Base-by-base conservation (phyloP, 805 yeast genomes). In the Metschnikowia arizonensis region DNA sequence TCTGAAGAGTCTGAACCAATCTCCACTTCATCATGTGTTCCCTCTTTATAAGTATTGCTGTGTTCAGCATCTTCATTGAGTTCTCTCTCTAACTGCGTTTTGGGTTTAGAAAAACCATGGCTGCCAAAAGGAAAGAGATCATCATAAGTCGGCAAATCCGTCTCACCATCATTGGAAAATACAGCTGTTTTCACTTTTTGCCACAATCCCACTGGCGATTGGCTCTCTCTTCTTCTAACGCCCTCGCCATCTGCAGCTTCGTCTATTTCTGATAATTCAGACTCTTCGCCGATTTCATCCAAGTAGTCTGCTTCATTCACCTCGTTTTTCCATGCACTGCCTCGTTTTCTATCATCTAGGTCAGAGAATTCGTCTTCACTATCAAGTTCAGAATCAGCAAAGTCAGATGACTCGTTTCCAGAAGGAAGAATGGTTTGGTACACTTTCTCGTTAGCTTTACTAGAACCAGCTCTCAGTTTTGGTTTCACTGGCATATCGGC, bases 101-200 rank as follows among this genome's bases (percentile, higher is more conserved):
- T 69, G 17, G 74, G 73, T 42, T 61, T 65, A 17, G 60, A 46
- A 14, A 40, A 48, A 1, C 57, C 53, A 17, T 49, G 52, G 35
- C 42, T 37, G 8, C 76, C 76, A 43, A 69, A 65, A 28, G 93
- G 95, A 70, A 79, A 85, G 33, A 85, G 70, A 48, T 85, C 95
- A 55, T 85, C 87, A 58, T 85, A 85, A 15, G 79, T 74, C 3
- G 95, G 95, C 52, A 85, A 72, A 5, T 57, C 60, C 10, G 61
- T 63, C 33, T 60, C 67, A 19, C 53, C 61, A 31, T 64, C 68
- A 26, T 63, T 61, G 39, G 64, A 61, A 51, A 72, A 72, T 4
- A 69, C 75, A 1, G 57, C 57, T 36, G 68, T 66, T 54, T 69
- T 71, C 43, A 72, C 69, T 50, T 63, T 67, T 43, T 67, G 71